Evolutionary conservation across 495 filamentous ascomycete genomes (phyloP).

Genomic region (Bryoglossum gracile): DNA sequence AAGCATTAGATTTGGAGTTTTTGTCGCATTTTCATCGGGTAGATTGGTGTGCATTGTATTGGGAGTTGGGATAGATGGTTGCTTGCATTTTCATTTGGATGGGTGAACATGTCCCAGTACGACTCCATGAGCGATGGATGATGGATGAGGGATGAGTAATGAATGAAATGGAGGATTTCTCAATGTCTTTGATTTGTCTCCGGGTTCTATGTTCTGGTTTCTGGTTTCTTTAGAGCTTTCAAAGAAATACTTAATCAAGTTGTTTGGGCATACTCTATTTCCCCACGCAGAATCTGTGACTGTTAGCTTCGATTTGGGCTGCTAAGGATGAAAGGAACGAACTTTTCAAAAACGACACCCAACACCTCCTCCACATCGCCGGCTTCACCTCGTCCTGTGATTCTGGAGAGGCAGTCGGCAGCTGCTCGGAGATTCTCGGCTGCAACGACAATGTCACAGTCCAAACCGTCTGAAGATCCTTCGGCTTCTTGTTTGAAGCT

Average conservation of each 20-base stretch:
- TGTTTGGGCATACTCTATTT: too few relatives aligned
- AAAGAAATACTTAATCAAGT: too few relatives aligned
- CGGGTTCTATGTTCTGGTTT: not conserved
- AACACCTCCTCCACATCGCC: slow-evolving; percentile 96
- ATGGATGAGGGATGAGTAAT: too few relatives aligned
- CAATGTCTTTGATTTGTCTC: too few relatives aligned
- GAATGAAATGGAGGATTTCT: too few relatives aligned
- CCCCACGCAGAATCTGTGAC: slow-evolving; percentile 58
- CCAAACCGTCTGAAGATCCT: slow-evolving; percentile 28
- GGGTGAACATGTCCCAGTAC: too few relatives aligned
- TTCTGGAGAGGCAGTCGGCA: slow-evolving; percentile 70
- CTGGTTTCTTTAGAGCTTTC: too few relatives aligned
- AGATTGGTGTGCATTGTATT: slow-evolving; percentile 1
- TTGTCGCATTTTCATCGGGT: slow-evolving; percentile 7
- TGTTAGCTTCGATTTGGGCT: too few relatives aligned
- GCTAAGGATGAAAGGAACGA: too few relatives aligned
- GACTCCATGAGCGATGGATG: too few relatives aligned
- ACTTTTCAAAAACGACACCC: slow-evolving; percentile 96
- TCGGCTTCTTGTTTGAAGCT: slow-evolving; percentile 53
- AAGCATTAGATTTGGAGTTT: slow-evolving; percentile 10
- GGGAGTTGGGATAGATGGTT: slow-evolving; percentile 2
- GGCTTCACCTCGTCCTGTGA: slow-evolving; percentile 78
- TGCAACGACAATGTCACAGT: slow-evolving; percentile 81
- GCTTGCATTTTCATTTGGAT: slow-evolving; percentile 10
- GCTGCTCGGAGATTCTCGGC: slow-evolving; percentile 83